Percentiles rank a stretch among this genome's conserved stretches.
These are phyloP conservation scores for Plantago ovata DNA, from an alignment of 257 asterid genomes.

Conservation along the genomic window DNA sequence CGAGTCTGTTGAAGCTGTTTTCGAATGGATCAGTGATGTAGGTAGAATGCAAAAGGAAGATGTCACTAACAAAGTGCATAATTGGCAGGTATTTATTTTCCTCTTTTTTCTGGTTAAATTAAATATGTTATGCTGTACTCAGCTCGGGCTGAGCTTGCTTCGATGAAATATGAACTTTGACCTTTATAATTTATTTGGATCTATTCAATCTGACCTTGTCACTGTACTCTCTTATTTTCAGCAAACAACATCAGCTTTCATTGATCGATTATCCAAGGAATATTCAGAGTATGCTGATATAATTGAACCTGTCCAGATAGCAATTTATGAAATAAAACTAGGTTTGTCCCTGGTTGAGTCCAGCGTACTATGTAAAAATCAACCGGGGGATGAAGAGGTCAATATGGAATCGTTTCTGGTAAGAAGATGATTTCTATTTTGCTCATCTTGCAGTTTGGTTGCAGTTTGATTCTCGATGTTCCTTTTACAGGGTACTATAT, in stretches of 20 bases:
- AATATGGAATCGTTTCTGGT: slow-evolving; percentile 52
- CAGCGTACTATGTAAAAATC: slow-evolving; percentile 31
- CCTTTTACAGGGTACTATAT: slow-evolving; percentile 38
- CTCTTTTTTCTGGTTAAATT: neutral
- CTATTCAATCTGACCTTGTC: slow-evolving; percentile 15
- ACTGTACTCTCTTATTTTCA: slow-evolving; percentile 29
- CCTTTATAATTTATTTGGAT: slow-evolving; percentile 11
- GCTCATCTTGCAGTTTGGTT: slow-evolving; percentile 17
- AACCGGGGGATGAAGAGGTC: slow-evolving; percentile 31
- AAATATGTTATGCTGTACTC: neutral
- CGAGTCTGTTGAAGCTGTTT: slow-evolving; percentile 31
- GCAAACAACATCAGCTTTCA: slow-evolving; percentile 55
- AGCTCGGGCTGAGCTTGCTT: neutral
- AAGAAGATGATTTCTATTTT: slow-evolving; percentile 15
- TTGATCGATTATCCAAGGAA: slow-evolving; percentile 59
- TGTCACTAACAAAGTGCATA: slow-evolving; percentile 39
- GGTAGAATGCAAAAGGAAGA: slow-evolving; percentile 30
- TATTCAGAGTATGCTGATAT: slow-evolving; percentile 65
- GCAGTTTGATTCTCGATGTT: slow-evolving; percentile 16
- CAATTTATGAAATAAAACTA: slow-evolving; percentile 83
- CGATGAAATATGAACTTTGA: slow-evolving; percentile 1
- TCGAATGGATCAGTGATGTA: slow-evolving; percentile 39
- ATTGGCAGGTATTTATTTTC: slow-evolving; percentile 68
- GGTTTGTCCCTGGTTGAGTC: slow-evolving; percentile 70
- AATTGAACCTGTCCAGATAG: slow-evolving; percentile 71